Conservation (phyloP, 225 moss, liverwort and hornwort genomes). For the Sphagnum contortum region DNA sequence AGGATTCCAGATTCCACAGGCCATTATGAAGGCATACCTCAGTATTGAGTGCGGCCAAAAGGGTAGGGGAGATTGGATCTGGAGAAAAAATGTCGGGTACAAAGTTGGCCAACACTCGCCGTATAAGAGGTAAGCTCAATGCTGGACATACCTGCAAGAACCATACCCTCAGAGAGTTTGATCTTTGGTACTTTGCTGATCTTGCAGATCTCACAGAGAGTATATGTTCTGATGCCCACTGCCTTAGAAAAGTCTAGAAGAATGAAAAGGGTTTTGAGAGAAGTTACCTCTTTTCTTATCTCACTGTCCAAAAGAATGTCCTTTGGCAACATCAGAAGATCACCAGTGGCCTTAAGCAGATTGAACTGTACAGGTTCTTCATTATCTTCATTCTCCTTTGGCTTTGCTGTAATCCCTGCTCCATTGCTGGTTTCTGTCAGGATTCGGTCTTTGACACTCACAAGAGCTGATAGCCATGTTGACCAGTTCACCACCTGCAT, state of each 20-base stretch:
- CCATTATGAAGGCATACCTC: conserved; percentile 46
- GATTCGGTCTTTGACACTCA: conserved; percentile 70
- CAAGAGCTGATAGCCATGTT: conserved; percentile 77
- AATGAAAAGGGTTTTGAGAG: too few species aligned
- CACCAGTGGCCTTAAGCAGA: conserved; percentile 84
- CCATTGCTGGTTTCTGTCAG: conserved; percentile 37
- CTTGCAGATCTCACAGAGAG: too few species aligned
- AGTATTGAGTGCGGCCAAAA: conserved; percentile 84
- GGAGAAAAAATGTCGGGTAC: conserved; percentile 92
- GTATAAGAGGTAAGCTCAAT: conserved; percentile 75
- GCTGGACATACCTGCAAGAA: conserved; percentile 82
- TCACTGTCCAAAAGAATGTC: conserved; percentile 67
- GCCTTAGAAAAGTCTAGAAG: too few species aligned
- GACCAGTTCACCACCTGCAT: conserved; percentile 97
- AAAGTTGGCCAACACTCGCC: conserved; percentile 77
- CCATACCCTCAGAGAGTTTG: conserved; percentile 1
- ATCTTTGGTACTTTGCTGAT: background rate
- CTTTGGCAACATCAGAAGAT: conserved; percentile 86
- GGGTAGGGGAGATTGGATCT: conserved; percentile 84
- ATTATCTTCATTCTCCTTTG: conserved; percentile 38
- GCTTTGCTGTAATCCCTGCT: conserved; percentile 5
- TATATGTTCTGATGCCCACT: too few species aligned
- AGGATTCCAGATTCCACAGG: too few species aligned
- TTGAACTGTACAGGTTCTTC: conserved; percentile 82
- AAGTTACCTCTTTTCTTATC: conserved; percentile 75